phyloP scores from a whole-genome alignment of 1,139 yeast species.

The Candida frijolesensis region DNA sequence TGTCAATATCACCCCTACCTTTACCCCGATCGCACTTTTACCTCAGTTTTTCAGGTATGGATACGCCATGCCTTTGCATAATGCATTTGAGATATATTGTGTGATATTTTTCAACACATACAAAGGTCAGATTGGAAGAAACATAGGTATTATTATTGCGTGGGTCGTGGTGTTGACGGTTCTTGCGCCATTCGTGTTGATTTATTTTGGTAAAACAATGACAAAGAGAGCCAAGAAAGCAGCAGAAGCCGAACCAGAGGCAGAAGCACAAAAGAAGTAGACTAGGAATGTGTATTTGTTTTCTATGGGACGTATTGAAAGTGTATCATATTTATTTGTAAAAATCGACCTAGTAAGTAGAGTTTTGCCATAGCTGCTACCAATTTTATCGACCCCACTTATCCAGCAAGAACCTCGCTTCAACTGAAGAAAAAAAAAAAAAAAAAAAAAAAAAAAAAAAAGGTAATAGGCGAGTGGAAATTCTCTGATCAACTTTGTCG shows the following conservation, averaged over 20 bases:
- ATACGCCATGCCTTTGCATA: constrained; percentile 40
- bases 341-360: too few species aligned
- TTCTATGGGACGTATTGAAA: too few species aligned
- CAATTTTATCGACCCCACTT: too few species aligned
- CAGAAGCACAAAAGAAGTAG: constrained; percentile 5
- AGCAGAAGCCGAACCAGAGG: constrained; percentile 15
- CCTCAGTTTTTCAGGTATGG: constrained; percentile 38
- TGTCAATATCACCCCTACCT: constrained; percentile 39
- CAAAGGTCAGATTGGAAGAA: constrained; percentile 38
- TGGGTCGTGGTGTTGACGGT: constrained; percentile 33
- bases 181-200: constrained; percentile 45
- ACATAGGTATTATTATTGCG: constrained; percentile 33
- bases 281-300: background rate
- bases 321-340: too few species aligned
- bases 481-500: too few species aligned
- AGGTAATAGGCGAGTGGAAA: too few species aligned
- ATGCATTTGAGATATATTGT: constrained; percentile 37
- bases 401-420: too few species aligned
- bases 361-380: too few species aligned
- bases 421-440: too few species aligned
- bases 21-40: constrained; percentile 36
- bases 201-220: constrained; percentile 30
- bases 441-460: too few species aligned
- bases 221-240: constrained; percentile 23
- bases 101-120: constrained; percentile 38